Evolutionary conservation across 228 moss, liverwort and hornwort genomes (phyloP), one percentile per base, ranked within the genome.

Genomic region (Sphagnum magellanicum): DNA sequence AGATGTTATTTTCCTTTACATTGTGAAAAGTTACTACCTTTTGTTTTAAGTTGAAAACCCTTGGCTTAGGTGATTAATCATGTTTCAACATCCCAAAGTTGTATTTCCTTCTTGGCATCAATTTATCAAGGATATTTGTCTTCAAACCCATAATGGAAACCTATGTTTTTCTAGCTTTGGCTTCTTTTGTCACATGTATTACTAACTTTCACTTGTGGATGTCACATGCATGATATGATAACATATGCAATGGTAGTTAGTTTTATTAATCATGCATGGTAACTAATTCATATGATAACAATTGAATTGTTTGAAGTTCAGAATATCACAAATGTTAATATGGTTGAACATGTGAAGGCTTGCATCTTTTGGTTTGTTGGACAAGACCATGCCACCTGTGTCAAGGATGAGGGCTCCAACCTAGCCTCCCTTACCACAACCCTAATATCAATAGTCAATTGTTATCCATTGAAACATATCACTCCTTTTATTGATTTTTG

Each of bases 191-290:
- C 59, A 79, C 73, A 16, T 76, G 68, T 6, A 81, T 78, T 12
- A 77, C 68, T 9, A 74, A 79, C 49, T 85, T 85, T 60, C 79
- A 82, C 66, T 49, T 76, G 50, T 85, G 85, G 81, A 82, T 75
- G 79, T 77, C 77, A 15, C 70, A 79, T 16, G 65, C 75, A 52
- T 77, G 79, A 6, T 74, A 81, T 5, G 74, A 79, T 72, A 81
- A 81, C 81, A 13, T 60, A 72, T 61, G 77, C 81, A 15, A 68
- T 85, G 11, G 85, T 85, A 32, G 67, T 85, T 17, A 81, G 79
- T 55, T 85, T 82, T 53, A 79, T 81, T 57, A 79, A 74, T 8
- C 77, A 81, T 48, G 52, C 72, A 3, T 85, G 85, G 81, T 67
- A 74, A 55, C 74, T 81, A 59, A 74, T 81, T 65, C 79, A 81